These are phyloP conservation scores for Suillus hirtellus DNA, from an alignment of 768 basidiomycete species.

Conservation along the genomic window DNA sequence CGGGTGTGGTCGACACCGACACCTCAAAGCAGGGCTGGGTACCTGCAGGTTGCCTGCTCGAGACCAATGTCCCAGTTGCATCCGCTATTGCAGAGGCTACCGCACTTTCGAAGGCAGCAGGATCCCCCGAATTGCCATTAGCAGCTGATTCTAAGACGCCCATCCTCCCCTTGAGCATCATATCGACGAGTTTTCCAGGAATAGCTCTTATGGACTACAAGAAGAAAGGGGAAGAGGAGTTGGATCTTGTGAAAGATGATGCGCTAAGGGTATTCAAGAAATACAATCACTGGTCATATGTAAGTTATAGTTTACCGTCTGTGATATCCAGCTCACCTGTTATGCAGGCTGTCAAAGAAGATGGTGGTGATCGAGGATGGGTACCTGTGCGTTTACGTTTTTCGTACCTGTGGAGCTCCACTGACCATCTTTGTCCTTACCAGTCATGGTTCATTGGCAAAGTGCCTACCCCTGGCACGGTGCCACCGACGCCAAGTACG, in stretches of 20 bases:
- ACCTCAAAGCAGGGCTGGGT: slow-evolving; percentile 92
- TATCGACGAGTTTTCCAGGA: slow-evolving; percentile 97
- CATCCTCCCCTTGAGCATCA: slow-evolving; percentile 86
- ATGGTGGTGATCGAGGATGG: slow-evolving; percentile 94
- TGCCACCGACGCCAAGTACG: slow-evolving; percentile 51
- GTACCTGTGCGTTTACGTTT: slow-evolving; percentile 64
- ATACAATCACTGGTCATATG: slow-evolving; percentile 98
- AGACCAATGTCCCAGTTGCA: slow-evolving; percentile 89
- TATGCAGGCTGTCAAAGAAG: slow-evolving; percentile 85
- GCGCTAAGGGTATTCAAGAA: slow-evolving; percentile 91
- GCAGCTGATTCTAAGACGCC: slow-evolving; percentile 57
- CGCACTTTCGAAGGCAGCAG: slow-evolving; percentile 53
- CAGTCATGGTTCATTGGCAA: slow-evolving; percentile 97
- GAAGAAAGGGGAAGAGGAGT: slow-evolving; percentile 91
- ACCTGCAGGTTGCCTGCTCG: slow-evolving; percentile 93
- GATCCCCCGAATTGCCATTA: slow-evolving; percentile 40
- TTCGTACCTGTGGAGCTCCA: background rate
- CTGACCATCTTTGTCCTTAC: slow-evolving; percentile 8
- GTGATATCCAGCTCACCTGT: slow-evolving; percentile 14
- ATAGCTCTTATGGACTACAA: slow-evolving; percentile 95
- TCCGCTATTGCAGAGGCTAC: slow-evolving; percentile 83
- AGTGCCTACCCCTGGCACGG: slow-evolving; percentile 47
- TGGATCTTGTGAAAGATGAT: slow-evolving; percentile 88
- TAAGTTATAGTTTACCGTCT: slow-evolving; percentile 36
- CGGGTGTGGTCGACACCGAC: slow-evolving; percentile 76